Conservation (phyloP, 305 asterid genomes). For the Fraxinus velutina region DNA sequence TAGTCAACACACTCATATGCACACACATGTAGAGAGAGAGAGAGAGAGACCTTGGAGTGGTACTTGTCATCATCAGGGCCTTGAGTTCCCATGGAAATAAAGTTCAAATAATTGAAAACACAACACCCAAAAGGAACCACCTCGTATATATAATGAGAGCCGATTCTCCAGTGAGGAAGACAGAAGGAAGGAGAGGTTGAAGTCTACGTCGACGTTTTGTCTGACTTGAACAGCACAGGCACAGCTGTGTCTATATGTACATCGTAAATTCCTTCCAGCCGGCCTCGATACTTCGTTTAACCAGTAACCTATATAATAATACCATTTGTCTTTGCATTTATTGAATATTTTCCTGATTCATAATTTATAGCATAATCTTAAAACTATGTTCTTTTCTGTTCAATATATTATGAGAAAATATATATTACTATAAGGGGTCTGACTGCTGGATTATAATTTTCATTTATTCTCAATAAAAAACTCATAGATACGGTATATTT, state of each 20-base stretch:
- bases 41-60: constrained; percentile 33
- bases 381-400: neutral
- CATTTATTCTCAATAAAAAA: neutral
- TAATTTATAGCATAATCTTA: neutral
- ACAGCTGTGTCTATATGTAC: neutral
- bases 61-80: constrained; percentile 22
- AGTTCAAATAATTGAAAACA: neutral
- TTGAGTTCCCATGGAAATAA: constrained; percentile 41
- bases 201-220: constrained; percentile 15
- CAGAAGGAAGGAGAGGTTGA: neutral
- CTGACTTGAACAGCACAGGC: constrained; percentile 12
- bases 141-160: neutral
- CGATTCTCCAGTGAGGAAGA: neutral
- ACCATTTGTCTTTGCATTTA: neutral
- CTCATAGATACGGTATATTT: neutral
- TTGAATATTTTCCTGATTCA: neutral
- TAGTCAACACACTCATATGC: neutral
- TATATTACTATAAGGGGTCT: neutral
- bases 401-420: neutral
- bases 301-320: too few relatives aligned
- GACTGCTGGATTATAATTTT: neutral
- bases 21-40: neutral
- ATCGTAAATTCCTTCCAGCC: neutral
- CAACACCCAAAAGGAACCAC: neutral
- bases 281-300: too few relatives aligned